These are phyloP conservation scores for Guadua angustifolia DNA, from an alignment of 176 grass and related monocot species.

Conservation along the genomic window DNA sequence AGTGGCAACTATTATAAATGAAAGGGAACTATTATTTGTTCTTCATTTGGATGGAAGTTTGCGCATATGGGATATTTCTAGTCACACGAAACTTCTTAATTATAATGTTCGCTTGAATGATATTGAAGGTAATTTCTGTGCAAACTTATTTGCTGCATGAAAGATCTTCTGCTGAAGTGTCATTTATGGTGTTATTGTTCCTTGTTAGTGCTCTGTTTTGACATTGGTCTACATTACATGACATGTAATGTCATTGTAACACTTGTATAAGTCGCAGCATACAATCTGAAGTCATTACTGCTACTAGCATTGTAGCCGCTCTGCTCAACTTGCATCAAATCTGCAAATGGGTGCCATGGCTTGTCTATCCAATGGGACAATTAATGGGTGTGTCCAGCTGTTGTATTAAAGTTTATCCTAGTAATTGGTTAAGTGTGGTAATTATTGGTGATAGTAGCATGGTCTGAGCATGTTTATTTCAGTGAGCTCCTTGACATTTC, in stretches of 20 bases:
- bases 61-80: constrained; percentile 87
- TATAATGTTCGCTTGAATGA: constrained; percentile 64
- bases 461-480: constrained; percentile 32
- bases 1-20: constrained; percentile 62
- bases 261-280: neutral
- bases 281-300: constrained; percentile 22
- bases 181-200: constrained; percentile 16
- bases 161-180: constrained; percentile 10
- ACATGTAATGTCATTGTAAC: constrained; percentile 32
- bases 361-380: constrained; percentile 16
- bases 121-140: constrained; percentile 64
- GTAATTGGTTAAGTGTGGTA: neutral
- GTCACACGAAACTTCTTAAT: constrained; percentile 61
- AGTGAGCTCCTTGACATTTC: neutral
- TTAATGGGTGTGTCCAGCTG: neutral
- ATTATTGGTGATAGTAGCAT: constrained; percentile 37
- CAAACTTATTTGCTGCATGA: constrained; percentile 27
- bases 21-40: constrained; percentile 74
- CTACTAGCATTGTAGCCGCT: constrained; percentile 24
- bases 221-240: constrained; percentile 9
- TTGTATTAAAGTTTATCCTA: constrained; percentile 23
- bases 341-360: neutral
- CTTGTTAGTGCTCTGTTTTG: constrained; percentile 5
- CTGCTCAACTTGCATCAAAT: constrained; percentile 23
- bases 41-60: constrained; percentile 83